Evolutionary conservation across 2,329 filamentous ascomycete species (phyloP), one percentile per base, ranked within the genome.

Genomic region (Lasiodiplodia sp.): DNA sequence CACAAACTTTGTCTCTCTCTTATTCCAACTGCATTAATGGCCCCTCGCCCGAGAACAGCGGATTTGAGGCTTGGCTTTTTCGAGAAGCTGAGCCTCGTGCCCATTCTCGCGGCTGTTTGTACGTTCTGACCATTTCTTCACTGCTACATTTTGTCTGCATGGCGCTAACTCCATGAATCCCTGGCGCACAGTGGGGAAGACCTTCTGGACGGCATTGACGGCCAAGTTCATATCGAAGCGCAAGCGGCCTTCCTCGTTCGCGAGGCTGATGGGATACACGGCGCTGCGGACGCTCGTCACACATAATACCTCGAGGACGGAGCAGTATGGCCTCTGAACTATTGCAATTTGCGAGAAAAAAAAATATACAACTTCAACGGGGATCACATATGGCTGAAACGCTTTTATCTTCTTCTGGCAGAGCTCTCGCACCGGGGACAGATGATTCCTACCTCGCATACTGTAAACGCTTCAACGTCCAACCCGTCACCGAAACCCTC

Each of bases 61-160:
- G 65, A 67, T 37, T 44, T 67, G 40, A 67, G n/a, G 37, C 65
- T 67, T 21, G 52, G 55, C 40, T 51, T 67, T 12, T 67, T 57
- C 31, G 65, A 67, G 58, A 63, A 51, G 28, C 25, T 63, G 40
- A 16, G 58, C 16, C 58, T 63, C 16, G 16, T 63, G 25, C 58
- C 58, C 58, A 51, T 63, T 16, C 37, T 63, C 28, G 58, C 58
- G 8, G 58, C 58, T 18, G 58, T 63, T 4, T n/a, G 58, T 63
- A 63, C 28, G 58, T 63, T 4, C 6, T 7, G 40, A 34, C 1
- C 31, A 34, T 8, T 34, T 34, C 31, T 34, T 10, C 31, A 34
- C 10, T 25, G 6, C 7, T 31, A 7, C n/a, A 3, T 21, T 16
- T 4, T 10, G 3, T 14, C 38, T 7, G 21, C 18, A 18, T 37